Base-by-base conservation (phyloP, 306 rosid genomes). In the Parietaria judaica region DNA sequence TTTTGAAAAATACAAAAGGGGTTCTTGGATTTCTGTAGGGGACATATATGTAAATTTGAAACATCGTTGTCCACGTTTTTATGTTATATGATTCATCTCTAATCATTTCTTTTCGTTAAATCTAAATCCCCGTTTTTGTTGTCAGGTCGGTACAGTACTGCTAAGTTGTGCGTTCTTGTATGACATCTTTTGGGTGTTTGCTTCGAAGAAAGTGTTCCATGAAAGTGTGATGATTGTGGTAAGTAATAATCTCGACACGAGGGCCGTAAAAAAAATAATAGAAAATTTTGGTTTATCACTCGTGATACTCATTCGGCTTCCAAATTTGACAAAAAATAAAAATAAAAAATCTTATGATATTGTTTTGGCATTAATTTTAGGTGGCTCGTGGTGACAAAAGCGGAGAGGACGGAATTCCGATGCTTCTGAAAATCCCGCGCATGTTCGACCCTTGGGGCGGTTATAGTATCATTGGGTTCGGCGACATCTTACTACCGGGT, bases 201-300 rank as follows among this genome's bases (percentile, higher is more conserved):
- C 86, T 77, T 94, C 95, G 37, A 81, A 67, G 66, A 86, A 76
- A 82, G 23, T 94, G 72, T 88, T 94, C 85, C 82, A 72, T 58
- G 90, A 88, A 79, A 94, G 99, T 45, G 99, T 89, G 81, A 94
- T 94, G 99, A 86, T 94, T 76, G 95, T 81, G 99, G 97, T 94
- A 76, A 81, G 99, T 80, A 49, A 49, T 5, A n/a, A 49, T 49
- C 14, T 1, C 53, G 3, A 46, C 13, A 1, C 31, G 31, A 23
- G 31, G 31, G 31, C 31, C 2, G 31, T 23, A 23, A 23, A 23
- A 23, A 23, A 23, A 23, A 23, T 23, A 23, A 23, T 23, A 23
- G 31, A 2, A 23, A 23, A 23, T 23, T 23, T 23, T 23, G 31
- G 31, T 23, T 23, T 23, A 23, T 23, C 1, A 23, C 31, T 23